These are phyloP conservation scores for Dryas octopetala DNA, from an alignment of 306 rosid genomes.

Conservation along the genomic window DNA sequence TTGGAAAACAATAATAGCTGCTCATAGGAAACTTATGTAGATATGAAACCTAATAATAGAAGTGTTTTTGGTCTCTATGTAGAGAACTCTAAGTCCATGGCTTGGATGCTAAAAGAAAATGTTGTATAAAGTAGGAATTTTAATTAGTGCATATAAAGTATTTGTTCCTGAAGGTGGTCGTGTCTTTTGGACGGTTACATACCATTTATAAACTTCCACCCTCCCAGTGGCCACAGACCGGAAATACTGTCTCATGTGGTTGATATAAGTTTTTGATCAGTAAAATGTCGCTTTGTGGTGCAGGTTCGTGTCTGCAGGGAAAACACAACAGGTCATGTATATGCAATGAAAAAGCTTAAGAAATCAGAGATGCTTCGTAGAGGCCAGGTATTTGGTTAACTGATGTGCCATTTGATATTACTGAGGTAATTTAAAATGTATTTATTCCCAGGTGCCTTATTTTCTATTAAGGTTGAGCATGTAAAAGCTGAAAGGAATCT, in stretches of 20 bases:
- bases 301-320: conserved; percentile 97
- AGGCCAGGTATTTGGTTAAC: conserved; percentile 76
- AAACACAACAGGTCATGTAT: conserved; percentile 76
- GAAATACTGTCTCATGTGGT: not conserved
- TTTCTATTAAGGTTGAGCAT: conserved; percentile 74
- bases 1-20: not conserved
- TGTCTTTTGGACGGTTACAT: not conserved
- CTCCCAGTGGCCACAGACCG: not conserved
- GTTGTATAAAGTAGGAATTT: not conserved
- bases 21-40: not conserved
- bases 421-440: conserved; percentile 14
- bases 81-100: not conserved
- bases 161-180: not conserved
- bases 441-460: conserved; percentile 20
- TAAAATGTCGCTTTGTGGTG: conserved; percentile 42
- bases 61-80: not conserved
- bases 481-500: conserved; percentile 97
- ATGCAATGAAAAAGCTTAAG: conserved; percentile 98
- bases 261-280: not conserved
- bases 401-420: conserved; percentile 27
- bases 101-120: not conserved
- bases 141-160: not conserved
- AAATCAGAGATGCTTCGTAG: conserved; percentile 99
- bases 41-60: not conserved
- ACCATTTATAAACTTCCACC: not conserved